Evolutionary conservation across 2,329 filamentous ascomycete species (phyloP), one percentile per base, ranked within the genome.

Genomic region (Nigrospora sphaerica): DNA sequence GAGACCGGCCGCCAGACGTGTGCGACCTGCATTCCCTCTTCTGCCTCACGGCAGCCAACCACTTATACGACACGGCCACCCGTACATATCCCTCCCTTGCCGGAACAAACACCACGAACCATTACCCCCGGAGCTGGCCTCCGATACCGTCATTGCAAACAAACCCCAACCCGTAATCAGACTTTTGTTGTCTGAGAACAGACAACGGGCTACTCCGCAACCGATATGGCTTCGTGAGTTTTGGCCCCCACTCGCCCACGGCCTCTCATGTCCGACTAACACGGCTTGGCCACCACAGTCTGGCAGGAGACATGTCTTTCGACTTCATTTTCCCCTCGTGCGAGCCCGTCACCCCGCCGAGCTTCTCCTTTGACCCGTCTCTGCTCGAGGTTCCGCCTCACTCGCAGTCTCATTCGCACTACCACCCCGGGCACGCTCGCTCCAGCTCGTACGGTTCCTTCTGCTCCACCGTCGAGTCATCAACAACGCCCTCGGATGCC

Each of bases 401-500:
- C 63, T 23, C 19, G 19, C 23, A 28, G 23, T 10, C 23, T 28
- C 23, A 6, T 9, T 28, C 23, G 23, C 23, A 28, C 23, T 28
- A 10, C 23, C 63, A 64, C 61, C 67, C 67, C 49, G 71, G 69
- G 53, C 81, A 87, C 63, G 73, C 71, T 62, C 80, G 81, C 60
- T 80, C 79, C 58, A 74, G 76, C 49, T 87, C 84, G 54, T 79
- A 81, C 57, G 75, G 77, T 43, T 86, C 85, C 52, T 69, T 80
- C 58, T 85, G 83, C 71, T 86, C 83, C 44, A 75, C 57, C 42
- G 47, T 78, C 58, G 77, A 85, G 63, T 88, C 85, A 39, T 78
- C 78, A n/a, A n/a, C 34, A 14, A 35, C 42, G 51, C 70, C 72
- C 52, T 70, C 75, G 46, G 85, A 86, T 62, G 86, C 86, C 38